Evolutionary conservation across 495 filamentous ascomycete species (phyloP), one percentile per base, ranked within the genome.

Genomic region (Staphylotrichum longicolle): DNA sequence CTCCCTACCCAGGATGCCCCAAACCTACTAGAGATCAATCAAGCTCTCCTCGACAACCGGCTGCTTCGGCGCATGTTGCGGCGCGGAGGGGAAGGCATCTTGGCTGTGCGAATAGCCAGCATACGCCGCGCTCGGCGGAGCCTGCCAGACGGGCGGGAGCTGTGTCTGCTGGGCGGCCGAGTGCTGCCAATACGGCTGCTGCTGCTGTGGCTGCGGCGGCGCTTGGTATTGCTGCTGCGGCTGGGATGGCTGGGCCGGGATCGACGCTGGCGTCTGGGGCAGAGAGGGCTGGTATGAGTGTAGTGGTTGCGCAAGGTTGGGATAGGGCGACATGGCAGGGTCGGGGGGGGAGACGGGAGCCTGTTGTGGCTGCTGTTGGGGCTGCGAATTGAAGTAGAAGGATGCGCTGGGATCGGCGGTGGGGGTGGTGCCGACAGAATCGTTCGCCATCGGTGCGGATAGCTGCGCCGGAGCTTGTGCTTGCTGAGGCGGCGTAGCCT

Each of bases 41-140:
- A 98, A 76, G 67, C 89, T 92, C 75, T 98, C 93, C 74, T 98
- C 93, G 59, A 91, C 80, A 12, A 84, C 82, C 10, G 84, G 80
- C 57, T 85, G 78, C 59, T 83, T 80, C 37, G 84, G 80, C 64
- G 88, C 82, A 65, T 84, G 85, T 40, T 79, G 78, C 37, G 85
- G 85, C 54, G 81, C 89, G 1, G 78, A 74, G 47, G 88, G 86
- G 69, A 91, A 87, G 44, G 84, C 72, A 42, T 89, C 83, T 64
- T 86, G 83, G 3, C 77, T 78, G 65, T 27, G 20, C 20, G 20
- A 27, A 27, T 88, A 91, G 9, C 85, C 79, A 3, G 73, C 65
- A 58, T 85, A 80, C 8, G 80, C 73, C 6, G 77, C 64, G 34
- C 63, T 59, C 0, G 78, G 69, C 14, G 63, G 63, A 40, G 75